These are phyloP conservation scores for Paracoccidioides brasiliensis DNA, from an alignment of 2,329 filamentous ascomycete species.

Conservation along the genomic window DNA sequence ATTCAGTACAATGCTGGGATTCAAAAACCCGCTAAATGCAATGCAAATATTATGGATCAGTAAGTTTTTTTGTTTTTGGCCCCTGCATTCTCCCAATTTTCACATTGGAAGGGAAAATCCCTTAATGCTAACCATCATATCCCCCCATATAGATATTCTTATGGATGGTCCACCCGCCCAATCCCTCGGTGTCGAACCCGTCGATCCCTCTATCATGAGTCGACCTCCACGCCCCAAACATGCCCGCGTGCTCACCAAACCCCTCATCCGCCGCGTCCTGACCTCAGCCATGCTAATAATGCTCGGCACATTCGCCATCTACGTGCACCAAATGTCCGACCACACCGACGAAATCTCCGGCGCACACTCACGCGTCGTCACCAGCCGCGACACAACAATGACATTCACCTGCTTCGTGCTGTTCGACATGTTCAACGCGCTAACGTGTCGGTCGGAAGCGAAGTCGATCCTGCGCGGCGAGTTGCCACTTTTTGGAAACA, in stretches of 20 bases:
- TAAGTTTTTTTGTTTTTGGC: constrained; percentile 38
- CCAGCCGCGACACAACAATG: constrained; percentile 93
- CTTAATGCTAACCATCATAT: not conserved
- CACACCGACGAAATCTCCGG: constrained; percentile 43
- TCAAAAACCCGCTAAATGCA: constrained; percentile 89
- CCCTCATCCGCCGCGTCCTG: constrained; percentile 70
- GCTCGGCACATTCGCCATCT: constrained; percentile 79
- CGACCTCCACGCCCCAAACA: constrained; percentile 75
- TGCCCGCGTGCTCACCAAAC: constrained; percentile 79
- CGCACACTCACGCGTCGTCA: constrained; percentile 50
- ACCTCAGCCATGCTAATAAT: constrained; percentile 84
- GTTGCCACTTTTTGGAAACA: constrained; percentile 69
- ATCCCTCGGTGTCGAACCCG: constrained; percentile 87
- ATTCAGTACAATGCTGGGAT: constrained; percentile 80
- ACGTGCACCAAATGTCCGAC: constrained; percentile 77
- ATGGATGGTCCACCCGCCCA: constrained; percentile 98
- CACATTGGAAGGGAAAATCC: not conserved
- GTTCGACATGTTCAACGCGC: constrained; percentile 98
- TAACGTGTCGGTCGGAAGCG: constrained; percentile 79
- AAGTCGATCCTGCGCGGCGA: constrained; percentile 85
- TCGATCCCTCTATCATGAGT: constrained; percentile 88
- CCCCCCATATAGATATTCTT: constrained; percentile 61
- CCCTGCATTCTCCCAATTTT: not conserved
- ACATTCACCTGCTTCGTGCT: constrained; percentile 98
- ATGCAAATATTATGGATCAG: constrained; percentile 99